phyloP scores from a whole-genome alignment of 2,329 filamentous ascomycete species.

The Penicillium expansum region DNA sequence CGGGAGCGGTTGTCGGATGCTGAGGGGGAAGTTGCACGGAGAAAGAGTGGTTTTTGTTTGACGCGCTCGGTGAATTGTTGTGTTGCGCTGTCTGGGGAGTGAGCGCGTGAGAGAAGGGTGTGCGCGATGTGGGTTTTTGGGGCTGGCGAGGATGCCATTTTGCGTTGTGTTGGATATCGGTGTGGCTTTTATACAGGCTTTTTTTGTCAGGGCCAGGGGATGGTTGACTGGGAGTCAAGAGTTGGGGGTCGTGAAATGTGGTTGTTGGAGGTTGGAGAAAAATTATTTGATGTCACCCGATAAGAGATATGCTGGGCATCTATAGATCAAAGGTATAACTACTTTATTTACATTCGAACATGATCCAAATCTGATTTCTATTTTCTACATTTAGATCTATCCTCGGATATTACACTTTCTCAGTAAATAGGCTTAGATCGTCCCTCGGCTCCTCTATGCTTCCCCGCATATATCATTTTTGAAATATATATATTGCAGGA shows the following conservation, averaged over 20 bases:
- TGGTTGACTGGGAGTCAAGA: no score
- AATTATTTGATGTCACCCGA: slow-evolving; percentile 20
- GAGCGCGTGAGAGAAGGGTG: slow-evolving; percentile 70
- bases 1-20: slow-evolving; percentile 52
- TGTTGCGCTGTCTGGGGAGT: slow-evolving; percentile 68
- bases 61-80: slow-evolving; percentile 80
- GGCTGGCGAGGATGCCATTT: slow-evolving; percentile 22
- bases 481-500: neutral
- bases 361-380: neutral
- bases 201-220: neutral
- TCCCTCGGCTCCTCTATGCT: slow-evolving; percentile 16
- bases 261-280: slow-evolving; percentile 4
- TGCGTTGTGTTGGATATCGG: neutral
- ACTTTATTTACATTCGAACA: neutral
- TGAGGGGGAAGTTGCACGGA: slow-evolving; percentile 71
- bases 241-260: neutral
- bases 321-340: neutral
- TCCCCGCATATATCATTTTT: slow-evolving; percentile 21
- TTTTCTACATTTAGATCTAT: neutral
- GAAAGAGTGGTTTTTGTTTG: slow-evolving; percentile 74
- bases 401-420: neutral
- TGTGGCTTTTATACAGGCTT: neutral
- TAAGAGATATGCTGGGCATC: slow-evolving; percentile 11
- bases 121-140: slow-evolving; percentile 51
- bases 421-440: neutral